These are phyloP conservation scores for Eucalyptus leucophloia DNA, from an alignment of 345 rosid species.

Conservation along the genomic window DNA sequence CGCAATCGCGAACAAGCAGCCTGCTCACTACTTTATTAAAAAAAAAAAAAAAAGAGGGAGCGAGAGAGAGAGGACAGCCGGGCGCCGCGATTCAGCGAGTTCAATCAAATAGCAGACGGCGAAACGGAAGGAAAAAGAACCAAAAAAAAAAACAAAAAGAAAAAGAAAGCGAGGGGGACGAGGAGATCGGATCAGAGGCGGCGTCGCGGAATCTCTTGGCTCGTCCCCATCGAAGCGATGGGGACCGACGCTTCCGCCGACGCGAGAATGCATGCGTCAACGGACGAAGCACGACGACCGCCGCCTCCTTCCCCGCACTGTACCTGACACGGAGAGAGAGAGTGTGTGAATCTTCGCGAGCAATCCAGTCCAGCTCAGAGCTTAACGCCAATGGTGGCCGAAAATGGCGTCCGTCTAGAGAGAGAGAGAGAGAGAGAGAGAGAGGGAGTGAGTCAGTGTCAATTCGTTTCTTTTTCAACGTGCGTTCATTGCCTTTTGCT, in stretches of 20 bases:
- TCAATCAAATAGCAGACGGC: background rate
- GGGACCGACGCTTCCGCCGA: background rate
- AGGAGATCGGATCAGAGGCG: background rate
- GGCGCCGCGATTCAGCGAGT: background rate
- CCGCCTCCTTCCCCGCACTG: background rate
- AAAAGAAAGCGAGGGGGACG: background rate
- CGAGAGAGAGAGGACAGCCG: background rate
- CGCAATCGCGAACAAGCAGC: background rate
- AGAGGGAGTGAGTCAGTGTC: background rate
- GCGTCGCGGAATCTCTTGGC: background rate
- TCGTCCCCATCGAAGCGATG: background rate
- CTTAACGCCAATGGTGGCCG: background rate
- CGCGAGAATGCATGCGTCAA: background rate
- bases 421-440: background rate
- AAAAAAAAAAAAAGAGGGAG: background rate
- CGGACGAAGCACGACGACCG: background rate
- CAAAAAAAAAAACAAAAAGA: no score
- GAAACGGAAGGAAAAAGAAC: background rate
- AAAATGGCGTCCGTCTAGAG: background rate
- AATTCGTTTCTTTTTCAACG: slow-evolving; percentile 4
- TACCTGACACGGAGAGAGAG: background rate
- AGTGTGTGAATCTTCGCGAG: background rate
- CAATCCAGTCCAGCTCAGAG: background rate
- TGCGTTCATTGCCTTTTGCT: background rate
- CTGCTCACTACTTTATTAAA: background rate